phyloP scores from a whole-genome alignment of 768 basidiomycete species.

The Hysterangium stoloniferum region DNA sequence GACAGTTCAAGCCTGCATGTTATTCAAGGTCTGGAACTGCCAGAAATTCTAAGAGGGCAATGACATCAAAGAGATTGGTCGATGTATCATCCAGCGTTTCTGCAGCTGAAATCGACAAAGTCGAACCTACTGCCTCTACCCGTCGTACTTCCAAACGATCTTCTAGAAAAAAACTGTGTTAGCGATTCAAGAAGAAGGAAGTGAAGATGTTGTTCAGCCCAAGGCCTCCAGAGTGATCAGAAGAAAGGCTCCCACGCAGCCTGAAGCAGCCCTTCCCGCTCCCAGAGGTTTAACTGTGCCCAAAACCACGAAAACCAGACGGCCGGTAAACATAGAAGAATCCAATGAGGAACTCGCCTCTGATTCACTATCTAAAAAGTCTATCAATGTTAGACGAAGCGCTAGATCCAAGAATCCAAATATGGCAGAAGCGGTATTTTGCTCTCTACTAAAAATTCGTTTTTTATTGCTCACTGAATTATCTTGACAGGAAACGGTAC shows the following conservation, averaged over 20 bases:
- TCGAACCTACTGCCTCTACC: too few species aligned
- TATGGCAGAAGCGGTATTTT: too few species aligned
- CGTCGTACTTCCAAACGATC: conserved; percentile 1
- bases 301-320: background rate
- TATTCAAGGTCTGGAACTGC: background rate
- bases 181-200: background rate
- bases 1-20: too few species aligned
- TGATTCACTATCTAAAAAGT: too few species aligned
- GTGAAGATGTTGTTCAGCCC: background rate
- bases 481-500: background rate
- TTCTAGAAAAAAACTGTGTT: background rate
- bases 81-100: background rate
- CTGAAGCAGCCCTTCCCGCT: background rate
- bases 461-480: too few species aligned
- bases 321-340: too few species aligned
- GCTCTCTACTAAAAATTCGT: too few species aligned
- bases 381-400: too few species aligned
- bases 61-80: too few species aligned
- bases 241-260: background rate
- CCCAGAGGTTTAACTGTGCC: background rate
- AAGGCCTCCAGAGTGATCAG: background rate
- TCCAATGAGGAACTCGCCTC: too few species aligned
- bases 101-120: background rate
- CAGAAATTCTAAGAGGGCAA: background rate
- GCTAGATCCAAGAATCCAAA: background rate